Evolutionary conservation across 495 filamentous ascomycete species (phyloP).

Genomic region (Collariella sp.): DNA sequence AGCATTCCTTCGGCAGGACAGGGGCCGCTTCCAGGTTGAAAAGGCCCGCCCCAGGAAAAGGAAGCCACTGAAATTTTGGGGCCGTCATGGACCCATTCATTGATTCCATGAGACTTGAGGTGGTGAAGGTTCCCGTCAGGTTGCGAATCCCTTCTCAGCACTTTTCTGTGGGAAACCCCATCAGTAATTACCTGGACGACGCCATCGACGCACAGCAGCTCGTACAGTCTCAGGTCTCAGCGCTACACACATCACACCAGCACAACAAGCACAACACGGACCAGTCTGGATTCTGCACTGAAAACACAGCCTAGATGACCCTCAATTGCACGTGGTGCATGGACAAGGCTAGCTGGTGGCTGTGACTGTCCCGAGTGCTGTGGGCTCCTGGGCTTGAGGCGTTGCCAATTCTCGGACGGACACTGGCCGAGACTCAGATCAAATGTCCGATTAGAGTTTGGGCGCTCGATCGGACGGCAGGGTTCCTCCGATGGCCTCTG

Average conservation of each 20-base stretch:
- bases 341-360: constrained; percentile 5
- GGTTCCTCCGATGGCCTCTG: constrained; percentile 10
- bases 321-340: constrained; percentile 6
- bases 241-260: background rate
- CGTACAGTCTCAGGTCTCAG: background rate
- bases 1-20: background rate
- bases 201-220: background rate
- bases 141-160: constrained; percentile 5
- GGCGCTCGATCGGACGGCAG: constrained; percentile 4
- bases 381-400: background rate
- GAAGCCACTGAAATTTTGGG: background rate
- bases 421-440: background rate
- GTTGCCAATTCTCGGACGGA: background rate
- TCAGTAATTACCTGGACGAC: constrained; percentile 3
- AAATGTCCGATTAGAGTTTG: constrained; percentile 9
- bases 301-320: background rate
- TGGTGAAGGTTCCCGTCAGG: no score
- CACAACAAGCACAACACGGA: background rate
- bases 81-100: background rate
- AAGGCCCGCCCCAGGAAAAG: background rate
- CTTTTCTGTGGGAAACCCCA: constrained; percentile 8
- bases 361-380: background rate
- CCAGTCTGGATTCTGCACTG: background rate
- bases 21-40: no score
- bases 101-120: no score